Evolutionary conservation across 2,329 filamentous ascomycete genomes (phyloP).

Genomic region (Apiospora rasikravindrae): DNA sequence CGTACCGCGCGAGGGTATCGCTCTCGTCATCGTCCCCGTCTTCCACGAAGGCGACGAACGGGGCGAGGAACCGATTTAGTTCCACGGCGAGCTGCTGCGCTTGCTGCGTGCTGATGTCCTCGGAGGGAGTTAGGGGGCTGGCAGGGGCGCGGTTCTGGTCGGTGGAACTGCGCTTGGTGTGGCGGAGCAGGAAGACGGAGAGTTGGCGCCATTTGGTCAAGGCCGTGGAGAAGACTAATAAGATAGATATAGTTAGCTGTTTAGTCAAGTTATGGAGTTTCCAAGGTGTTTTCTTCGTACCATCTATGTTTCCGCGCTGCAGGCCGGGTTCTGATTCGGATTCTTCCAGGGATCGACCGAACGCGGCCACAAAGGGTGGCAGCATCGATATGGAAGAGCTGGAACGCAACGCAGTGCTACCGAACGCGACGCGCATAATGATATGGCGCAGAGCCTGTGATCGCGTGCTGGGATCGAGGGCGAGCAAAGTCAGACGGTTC

Average conservation of each 20-base stretch:
- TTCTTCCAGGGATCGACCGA: background rate
- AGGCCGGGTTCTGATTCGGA: background rate
- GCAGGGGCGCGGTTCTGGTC: slow-evolving; percentile 41
- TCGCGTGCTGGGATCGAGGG: background rate
- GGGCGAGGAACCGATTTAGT: slow-evolving; percentile 41
- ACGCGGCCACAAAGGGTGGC: slow-evolving; percentile 1
- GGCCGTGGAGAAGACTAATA: slow-evolving; percentile 38
- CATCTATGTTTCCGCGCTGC: background rate
- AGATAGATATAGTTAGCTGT: no score
- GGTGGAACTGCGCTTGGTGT: background rate
- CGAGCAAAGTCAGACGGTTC: background rate
- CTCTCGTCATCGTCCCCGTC: slow-evolving; percentile 1
- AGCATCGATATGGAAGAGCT: background rate
- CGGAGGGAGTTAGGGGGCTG: slow-evolving; percentile 38
- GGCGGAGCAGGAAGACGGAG: slow-evolving; percentile 48
- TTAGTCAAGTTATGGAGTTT: no score
- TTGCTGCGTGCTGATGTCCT: slow-evolving; percentile 37
- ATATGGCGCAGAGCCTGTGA: background rate
- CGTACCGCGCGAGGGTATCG: slow-evolving; percentile 32
- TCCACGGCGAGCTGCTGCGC: slow-evolving; percentile 39
- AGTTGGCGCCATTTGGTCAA: slow-evolving; percentile 49
- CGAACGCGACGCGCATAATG: slow-evolving; percentile 9
- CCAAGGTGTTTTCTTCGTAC: background rate
- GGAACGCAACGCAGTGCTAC: background rate
- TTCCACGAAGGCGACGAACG: slow-evolving; percentile 32